Conservation (phyloP, 2,329 filamentous ascomycete species). For the Pseudocercospora ulei region DNA sequence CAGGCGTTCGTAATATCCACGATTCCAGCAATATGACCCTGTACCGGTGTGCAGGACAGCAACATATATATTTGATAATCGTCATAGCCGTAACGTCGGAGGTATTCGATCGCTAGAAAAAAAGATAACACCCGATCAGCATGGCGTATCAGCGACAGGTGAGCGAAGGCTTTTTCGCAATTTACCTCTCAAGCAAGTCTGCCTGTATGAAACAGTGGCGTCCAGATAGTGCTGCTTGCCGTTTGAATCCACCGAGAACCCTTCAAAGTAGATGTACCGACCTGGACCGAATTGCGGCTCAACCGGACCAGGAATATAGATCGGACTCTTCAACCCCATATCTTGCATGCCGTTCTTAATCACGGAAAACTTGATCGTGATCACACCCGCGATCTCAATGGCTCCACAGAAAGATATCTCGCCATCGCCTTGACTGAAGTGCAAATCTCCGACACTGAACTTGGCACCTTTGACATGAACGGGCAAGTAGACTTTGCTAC, state of each 20-base stretch:
- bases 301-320: constrained; percentile 78
- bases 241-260: constrained; percentile 77
- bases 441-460: constrained; percentile 71
- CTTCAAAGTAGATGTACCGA: constrained; percentile 74
- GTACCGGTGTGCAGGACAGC: constrained; percentile 73
- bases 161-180: neutral
- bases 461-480: constrained; percentile 80
- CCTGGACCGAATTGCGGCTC: constrained; percentile 80
- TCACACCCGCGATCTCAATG: constrained; percentile 88
- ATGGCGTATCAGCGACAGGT: neutral
- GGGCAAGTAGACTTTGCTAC: constrained; percentile 74
- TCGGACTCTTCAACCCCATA: constrained; percentile 67
- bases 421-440: constrained; percentile 72
- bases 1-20: constrained; percentile 69
- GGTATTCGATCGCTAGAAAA: constrained; percentile 56
- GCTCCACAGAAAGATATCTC: constrained; percentile 69
- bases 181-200: constrained; percentile 61
- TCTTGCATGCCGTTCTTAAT: constrained; percentile 70
- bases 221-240: constrained; percentile 88
- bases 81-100: constrained; percentile 57
- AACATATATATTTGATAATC: constrained; percentile 79
- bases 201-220: constrained; percentile 73
- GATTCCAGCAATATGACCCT: constrained; percentile 80
- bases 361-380: constrained; percentile 81
- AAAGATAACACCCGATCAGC: constrained; percentile 32